phyloP scores from a whole-genome alignment of 257 asterid species.

The Solanum rostratum region DNA sequence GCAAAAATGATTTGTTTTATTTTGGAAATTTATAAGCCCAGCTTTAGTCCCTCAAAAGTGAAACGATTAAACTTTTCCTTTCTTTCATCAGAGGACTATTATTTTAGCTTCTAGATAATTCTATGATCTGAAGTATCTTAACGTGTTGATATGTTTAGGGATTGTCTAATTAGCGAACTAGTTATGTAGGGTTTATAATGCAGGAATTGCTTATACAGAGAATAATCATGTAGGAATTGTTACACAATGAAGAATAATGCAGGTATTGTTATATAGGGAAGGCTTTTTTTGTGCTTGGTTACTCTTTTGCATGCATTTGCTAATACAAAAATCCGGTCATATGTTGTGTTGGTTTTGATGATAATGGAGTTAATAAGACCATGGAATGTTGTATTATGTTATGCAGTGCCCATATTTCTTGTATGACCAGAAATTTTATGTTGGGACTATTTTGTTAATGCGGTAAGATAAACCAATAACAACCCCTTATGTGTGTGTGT shows the following conservation, averaged over 20 bases:
- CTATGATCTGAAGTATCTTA: background rate
- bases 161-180: background rate
- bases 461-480: background rate
- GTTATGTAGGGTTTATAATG: background rate
- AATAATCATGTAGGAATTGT: background rate
- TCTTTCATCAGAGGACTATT: background rate
- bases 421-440: background rate
- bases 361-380: background rate
- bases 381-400: background rate
- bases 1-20: background rate
- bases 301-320: background rate
- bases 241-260: background rate
- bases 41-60: background rate
- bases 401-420: background rate
- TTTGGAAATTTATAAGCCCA: background rate
- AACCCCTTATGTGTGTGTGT: background rate
- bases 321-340: background rate
- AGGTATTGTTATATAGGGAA: background rate
- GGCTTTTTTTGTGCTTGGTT: background rate
- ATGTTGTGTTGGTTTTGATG: background rate
- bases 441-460: background rate
- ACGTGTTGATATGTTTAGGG: background rate
- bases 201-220: background rate
- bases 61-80: background rate
- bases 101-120: background rate